Evolutionary conservation across 345 rosid species (phyloP).

Genomic region (Lumnitzera racemosa): DNA sequence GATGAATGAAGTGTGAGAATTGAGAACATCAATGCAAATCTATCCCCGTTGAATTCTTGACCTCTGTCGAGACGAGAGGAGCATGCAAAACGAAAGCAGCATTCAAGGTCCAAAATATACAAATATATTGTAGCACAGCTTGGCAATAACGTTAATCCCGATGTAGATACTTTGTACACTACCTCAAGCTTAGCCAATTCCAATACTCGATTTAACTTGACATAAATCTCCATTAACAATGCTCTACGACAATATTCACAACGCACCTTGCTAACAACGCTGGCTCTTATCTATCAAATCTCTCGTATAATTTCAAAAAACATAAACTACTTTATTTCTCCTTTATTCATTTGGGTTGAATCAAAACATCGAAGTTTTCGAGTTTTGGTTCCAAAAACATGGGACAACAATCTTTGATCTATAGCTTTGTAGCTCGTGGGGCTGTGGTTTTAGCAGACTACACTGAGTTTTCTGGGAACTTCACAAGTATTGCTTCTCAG

Average conservation of each 20-base stretch:
- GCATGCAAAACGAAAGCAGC: not conserved
- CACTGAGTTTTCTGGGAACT: conserved; percentile 65
- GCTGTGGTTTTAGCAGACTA: conserved; percentile 53
- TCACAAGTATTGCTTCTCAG: conserved; percentile 56
- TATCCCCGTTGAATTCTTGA: too few species aligned
- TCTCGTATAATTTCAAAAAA: not conserved
- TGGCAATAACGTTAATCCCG: conserved; percentile 28
- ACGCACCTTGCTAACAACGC: conserved; percentile 1
- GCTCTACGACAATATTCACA: too few species aligned
- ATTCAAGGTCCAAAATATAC: conserved; percentile 1
- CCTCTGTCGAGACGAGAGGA: not conserved
- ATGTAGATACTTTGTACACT: not conserved
- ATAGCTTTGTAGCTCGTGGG: conserved; percentile 66
- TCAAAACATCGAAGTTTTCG: conserved; percentile 5
- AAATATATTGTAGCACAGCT: conserved; percentile 9
- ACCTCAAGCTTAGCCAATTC: too few species aligned
- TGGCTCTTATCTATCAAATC: not conserved
- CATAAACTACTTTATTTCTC: not conserved
- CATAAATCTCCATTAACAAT: too few species aligned
- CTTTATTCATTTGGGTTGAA: conserved; percentile 3
- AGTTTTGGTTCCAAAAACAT: conserved; percentile 10
- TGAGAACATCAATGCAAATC: too few species aligned
- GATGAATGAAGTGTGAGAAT: too few species aligned
- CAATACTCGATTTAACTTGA: too few species aligned
- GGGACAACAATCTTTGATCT: conserved; percentile 68